Percentiles rank a stretch among this genome's conserved stretches.
These are phyloP conservation scores for Eucalyptus grandis DNA, from an alignment of 345 rosid genomes.

Conservation along the genomic window DNA sequence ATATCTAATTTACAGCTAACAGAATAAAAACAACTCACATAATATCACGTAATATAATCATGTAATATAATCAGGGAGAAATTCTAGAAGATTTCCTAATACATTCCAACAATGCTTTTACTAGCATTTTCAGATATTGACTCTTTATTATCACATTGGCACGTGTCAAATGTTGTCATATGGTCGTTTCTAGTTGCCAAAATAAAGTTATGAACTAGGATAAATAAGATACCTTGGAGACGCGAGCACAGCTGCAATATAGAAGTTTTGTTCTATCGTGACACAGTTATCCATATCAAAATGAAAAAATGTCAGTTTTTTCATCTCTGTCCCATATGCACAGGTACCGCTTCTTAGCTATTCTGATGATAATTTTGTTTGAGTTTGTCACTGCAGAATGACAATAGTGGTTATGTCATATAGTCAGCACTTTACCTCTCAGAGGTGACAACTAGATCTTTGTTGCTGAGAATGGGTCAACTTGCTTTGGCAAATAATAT, in stretches of 20 bases:
- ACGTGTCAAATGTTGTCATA: background rate
- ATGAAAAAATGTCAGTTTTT: background rate
- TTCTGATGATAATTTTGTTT: background rate
- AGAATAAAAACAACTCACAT: no score
- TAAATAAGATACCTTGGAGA: background rate
- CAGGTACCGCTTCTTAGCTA: background rate
- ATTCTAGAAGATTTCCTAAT: no score
- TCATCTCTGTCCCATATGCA: background rate
- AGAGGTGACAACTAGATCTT: background rate
- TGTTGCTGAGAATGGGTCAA: background rate
- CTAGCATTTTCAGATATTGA: background rate
- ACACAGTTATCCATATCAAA: background rate
- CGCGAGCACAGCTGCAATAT: background rate
- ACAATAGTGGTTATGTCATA: background rate
- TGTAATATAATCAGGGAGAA: no score
- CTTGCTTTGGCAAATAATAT: rapidly evolving
- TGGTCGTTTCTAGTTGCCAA: background rate
- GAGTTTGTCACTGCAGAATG: background rate
- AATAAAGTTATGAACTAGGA: background rate
- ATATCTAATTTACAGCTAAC: no score
- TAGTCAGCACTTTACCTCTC: background rate
- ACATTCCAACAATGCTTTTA: no score
- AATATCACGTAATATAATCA: no score
- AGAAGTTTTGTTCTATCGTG: background rate
- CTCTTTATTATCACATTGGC: background rate